Conservation (phyloP, 768 basidiomycete species). For the Leccinum rimulosum region DNA sequence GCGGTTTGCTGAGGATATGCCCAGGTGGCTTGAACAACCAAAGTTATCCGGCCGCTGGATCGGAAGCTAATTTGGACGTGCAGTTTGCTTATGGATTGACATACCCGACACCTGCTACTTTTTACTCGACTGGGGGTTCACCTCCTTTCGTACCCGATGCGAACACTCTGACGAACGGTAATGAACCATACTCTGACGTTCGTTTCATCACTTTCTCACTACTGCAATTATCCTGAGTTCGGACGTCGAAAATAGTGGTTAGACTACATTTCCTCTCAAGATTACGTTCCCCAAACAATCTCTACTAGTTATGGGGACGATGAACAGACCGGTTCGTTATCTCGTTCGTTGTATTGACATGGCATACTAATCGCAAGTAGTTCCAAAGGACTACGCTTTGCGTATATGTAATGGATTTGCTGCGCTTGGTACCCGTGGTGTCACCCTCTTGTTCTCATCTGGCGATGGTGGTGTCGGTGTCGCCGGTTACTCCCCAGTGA, state of each 20-base stretch:
- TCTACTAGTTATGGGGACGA: conserved; percentile 73
- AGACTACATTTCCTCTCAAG: conserved; percentile 49
- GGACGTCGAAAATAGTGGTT: conserved; percentile 48
- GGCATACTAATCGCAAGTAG: conserved; percentile 29
- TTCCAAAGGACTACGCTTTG: conserved; percentile 55
- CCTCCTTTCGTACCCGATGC: conserved; percentile 57
- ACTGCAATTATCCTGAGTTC: not conserved
- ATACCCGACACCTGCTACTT: conserved; percentile 56
- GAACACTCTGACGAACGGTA: conserved; percentile 37
- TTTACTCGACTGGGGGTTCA: conserved; percentile 60
- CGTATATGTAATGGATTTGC: conserved; percentile 62
- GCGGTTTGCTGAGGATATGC: conserved; percentile 7
- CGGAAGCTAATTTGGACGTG: conserved; percentile 65
- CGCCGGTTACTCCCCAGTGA: conserved; percentile 45
- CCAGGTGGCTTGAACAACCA: conserved; percentile 64
- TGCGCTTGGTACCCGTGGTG: conserved; percentile 65
- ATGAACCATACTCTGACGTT: conserved; percentile 49
- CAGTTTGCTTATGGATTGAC: conserved; percentile 67
- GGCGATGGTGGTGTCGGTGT: conserved; percentile 67
- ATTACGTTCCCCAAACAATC: conserved; percentile 53
- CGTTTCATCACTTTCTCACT: conserved; percentile 25
- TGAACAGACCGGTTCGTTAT: conserved; percentile 57
- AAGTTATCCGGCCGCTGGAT: conserved; percentile 45
- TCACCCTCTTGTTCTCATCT: conserved; percentile 61
- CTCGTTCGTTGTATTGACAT: not conserved